Conservation (phyloP, 495 filamentous ascomycete genomes). For the Chaetomium cochliodes region DNA sequence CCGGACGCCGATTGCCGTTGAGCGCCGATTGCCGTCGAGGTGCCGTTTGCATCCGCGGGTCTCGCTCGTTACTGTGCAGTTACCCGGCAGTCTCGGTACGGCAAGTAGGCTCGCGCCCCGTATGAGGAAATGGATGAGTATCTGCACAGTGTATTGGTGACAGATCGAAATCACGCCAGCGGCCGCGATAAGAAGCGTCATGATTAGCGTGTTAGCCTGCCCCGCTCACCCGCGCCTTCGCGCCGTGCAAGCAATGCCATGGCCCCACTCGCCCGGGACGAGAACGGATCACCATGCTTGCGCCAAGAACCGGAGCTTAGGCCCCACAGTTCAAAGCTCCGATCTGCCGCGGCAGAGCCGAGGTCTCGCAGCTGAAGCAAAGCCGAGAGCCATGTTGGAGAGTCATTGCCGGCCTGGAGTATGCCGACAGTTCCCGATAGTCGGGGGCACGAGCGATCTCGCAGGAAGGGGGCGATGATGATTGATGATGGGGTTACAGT, state of each 20-base stretch:
- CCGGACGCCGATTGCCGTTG: neutral
- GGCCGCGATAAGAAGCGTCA: neutral
- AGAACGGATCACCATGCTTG: neutral
- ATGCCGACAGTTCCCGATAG: slow-evolving; percentile 35
- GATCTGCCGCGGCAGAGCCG: slow-evolving; percentile 41
- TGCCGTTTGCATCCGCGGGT: neutral
- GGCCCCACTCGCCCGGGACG: neutral
- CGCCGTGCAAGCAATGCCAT: neutral
- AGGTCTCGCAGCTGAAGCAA: slow-evolving; percentile 25
- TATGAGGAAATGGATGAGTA: too few species aligned
- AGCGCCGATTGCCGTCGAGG: neutral
- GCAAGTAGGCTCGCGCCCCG: neutral
- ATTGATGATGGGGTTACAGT: neutral
- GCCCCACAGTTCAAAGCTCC: slow-evolving; percentile 28
- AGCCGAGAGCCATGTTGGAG: slow-evolving; percentile 13
- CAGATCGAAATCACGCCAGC: neutral
- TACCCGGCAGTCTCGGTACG: neutral
- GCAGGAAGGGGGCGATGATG: neutral
- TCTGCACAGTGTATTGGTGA: too few species aligned
- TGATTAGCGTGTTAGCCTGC: too few species aligned
- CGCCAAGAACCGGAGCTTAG: slow-evolving; percentile 27
- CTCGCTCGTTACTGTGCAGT: neutral
- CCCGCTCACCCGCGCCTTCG: too few species aligned
- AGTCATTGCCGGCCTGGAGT: slow-evolving; percentile 17
- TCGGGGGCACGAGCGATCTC: slow-evolving; percentile 13